A percentile compares a stretch with the other conserved stretches of the same genome.
phyloP scores from a whole-genome alignment of 2,329 filamentous ascomycete species.

The Apiospora aurea region DNA sequence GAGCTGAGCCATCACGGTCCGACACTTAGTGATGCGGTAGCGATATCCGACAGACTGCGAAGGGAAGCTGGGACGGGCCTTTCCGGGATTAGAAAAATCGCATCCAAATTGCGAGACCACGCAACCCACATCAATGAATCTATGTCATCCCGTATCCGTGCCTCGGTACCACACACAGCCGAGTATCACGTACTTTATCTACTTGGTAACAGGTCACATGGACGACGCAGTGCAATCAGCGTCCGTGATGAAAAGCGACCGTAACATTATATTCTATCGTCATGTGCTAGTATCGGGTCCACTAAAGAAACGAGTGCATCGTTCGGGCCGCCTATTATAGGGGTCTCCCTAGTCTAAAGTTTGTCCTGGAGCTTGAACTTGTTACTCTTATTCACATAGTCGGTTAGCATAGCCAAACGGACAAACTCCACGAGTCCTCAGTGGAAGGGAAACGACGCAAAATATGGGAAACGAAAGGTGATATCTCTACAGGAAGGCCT shows the following conservation, averaged over 20 bases:
- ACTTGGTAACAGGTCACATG: not conserved
- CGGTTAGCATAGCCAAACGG: not conserved
- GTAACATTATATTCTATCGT: too few relatives aligned
- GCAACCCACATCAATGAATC: not conserved
- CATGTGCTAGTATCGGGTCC: too few relatives aligned
- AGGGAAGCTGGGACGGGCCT: not conserved
- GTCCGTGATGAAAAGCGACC: not conserved
- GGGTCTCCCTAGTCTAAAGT: not conserved
- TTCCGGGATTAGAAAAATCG: not conserved
- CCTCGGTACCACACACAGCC: not conserved
- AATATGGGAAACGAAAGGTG: not conserved
- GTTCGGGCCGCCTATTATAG: too few relatives aligned
- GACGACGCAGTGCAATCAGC: not conserved
- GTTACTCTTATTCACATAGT: too few relatives aligned
- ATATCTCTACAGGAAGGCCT: constrained; percentile 14
- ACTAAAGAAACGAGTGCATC: not conserved
- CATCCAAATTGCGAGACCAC: not conserved
- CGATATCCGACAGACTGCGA: not conserved
- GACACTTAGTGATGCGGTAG: too few relatives aligned
- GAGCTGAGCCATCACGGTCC: too few relatives aligned
- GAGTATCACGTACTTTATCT: not conserved
- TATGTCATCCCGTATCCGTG: not conserved
- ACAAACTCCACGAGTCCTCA: not conserved
- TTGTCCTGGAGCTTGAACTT: not conserved
- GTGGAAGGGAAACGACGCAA: not conserved